Conservation (phyloP, 1,139 yeast species). For the Debaryomyces udenii region DNA sequence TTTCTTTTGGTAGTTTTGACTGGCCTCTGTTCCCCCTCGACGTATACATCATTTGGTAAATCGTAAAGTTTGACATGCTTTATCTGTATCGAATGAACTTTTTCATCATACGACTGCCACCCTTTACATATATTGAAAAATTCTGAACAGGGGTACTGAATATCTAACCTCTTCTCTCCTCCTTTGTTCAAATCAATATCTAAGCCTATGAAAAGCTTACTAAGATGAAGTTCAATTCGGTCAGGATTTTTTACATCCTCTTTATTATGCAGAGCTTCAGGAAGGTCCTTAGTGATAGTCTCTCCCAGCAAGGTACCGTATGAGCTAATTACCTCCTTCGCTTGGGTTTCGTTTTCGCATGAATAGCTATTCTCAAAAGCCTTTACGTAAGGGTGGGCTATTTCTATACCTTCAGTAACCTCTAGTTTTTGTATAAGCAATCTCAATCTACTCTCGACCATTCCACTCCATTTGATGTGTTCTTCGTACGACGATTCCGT, state of each 20-base stretch:
- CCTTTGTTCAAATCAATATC: conserved; percentile 54
- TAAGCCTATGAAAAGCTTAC: conserved; percentile 81
- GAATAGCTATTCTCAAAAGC: conserved; percentile 63
- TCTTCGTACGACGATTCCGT: conserved; percentile 71
- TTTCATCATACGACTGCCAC: conserved; percentile 67
- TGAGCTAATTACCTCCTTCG: conserved; percentile 54
- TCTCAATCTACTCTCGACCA: conserved; percentile 88
- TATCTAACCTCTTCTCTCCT: conserved; percentile 71
- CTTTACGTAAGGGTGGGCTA: conserved; percentile 91
- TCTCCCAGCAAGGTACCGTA: conserved; percentile 57
- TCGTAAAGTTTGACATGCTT: conserved; percentile 81
- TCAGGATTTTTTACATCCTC: conserved; percentile 21
- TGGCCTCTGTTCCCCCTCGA: conserved; percentile 78
- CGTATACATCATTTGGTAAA: conserved; percentile 82
- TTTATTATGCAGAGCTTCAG: conserved; percentile 11
- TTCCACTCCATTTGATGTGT: conserved; percentile 87
- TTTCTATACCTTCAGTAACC: conserved; percentile 65
- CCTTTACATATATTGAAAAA: conserved; percentile 78
- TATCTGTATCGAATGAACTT: conserved; percentile 62
- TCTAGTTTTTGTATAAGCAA: conserved; percentile 82
- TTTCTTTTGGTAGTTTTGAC: conserved; percentile 46
- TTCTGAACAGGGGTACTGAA: conserved; percentile 90
- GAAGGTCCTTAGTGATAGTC: conserved; percentile 13
- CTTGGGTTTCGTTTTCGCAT: conserved; percentile 57
- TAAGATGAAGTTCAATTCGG: conserved; percentile 52